A percentile compares a stretch with the other conserved stretches of the same genome.
Evolutionary conservation across 2,329 filamentous ascomycete species (phyloP).

Genomic region (Pseudogymnoascus sp.): DNA sequence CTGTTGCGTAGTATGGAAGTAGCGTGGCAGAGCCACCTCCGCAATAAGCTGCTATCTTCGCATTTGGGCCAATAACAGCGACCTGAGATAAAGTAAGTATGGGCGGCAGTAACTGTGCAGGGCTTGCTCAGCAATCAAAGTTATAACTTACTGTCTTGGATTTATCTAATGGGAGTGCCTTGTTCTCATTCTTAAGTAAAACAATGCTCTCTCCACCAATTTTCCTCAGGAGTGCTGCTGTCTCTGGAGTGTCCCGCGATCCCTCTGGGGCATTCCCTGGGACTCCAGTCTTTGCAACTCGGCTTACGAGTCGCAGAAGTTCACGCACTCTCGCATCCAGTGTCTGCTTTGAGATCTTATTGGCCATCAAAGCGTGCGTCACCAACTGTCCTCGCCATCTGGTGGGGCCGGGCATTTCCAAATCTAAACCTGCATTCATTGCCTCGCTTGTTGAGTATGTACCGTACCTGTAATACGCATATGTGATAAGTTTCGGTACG

Average conservation of each 20-base stretch:
- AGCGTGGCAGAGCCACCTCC: slow-evolving; percentile 31
- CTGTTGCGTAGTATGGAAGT: slow-evolving; percentile 28
- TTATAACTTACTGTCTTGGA: slow-evolving; percentile 35
- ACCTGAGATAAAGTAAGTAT: slow-evolving; percentile 24
- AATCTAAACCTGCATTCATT: slow-evolving; percentile 38
- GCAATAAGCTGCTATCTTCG: slow-evolving; percentile 32
- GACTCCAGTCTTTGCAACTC: neutral
- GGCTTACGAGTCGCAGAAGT: slow-evolving; percentile 28
- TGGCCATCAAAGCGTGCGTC: slow-evolving; percentile 23
- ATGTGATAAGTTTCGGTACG: neutral
- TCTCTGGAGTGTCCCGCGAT: slow-evolving; percentile 10
- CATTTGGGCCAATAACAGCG: slow-evolving; percentile 48
- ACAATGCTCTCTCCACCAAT: slow-evolving; percentile 50
- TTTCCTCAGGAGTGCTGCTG: neutral
- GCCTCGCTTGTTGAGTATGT: slow-evolving; percentile 9
- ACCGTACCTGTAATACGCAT: slow-evolving; percentile 19
- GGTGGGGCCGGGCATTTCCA: slow-evolving; percentile 41
- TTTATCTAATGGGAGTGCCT: slow-evolving; percentile 41
- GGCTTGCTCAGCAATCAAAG: neutral
- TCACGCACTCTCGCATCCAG: slow-evolving; percentile 28
- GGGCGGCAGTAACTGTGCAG: neutral
- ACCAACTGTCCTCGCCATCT: slow-evolving; percentile 29
- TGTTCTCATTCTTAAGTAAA: slow-evolving; percentile 63
- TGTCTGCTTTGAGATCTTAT: slow-evolving; percentile 24
- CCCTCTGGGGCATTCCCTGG: slow-evolving; percentile 9